Evolutionary conservation across 768 basidiomycete genomes (phyloP).

Genomic region (Boletus coccyginus): DNA sequence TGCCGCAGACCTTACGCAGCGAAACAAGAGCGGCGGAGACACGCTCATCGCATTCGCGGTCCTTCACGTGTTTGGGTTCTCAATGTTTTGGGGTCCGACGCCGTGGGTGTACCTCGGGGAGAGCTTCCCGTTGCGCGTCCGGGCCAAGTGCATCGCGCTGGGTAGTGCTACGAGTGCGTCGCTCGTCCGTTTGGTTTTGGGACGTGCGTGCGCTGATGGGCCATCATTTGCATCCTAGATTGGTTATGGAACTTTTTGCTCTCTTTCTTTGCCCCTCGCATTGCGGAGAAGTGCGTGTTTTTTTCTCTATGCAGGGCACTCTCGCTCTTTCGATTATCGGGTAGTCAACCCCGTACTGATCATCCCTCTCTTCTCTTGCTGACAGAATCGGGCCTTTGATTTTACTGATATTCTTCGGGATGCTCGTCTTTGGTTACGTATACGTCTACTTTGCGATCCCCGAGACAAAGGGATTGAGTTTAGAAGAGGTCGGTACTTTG

Average conservation of each 20-base stretch:
- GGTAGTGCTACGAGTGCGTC: conserved; percentile 53
- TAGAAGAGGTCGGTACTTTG: conserved; percentile 54
- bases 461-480: no score
- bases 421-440: no score
- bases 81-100: conserved; percentile 74
- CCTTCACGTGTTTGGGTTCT: conserved; percentile 67
- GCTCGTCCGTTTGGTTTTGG: neutral
- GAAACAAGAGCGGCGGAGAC: conserved; percentile 51
- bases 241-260: conserved; percentile 78
- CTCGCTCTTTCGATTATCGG: no score
- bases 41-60: conserved; percentile 71
- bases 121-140: conserved; percentile 75
- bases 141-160: conserved; percentile 71
- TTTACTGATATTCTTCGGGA: no score
- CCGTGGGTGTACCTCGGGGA: conserved; percentile 80
- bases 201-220: neutral
- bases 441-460: no score
- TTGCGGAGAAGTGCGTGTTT: conserved; percentile 47
- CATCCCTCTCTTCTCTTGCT: no score
- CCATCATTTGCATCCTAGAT: conserved; percentile 22
- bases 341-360: no score
- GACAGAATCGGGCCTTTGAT: no score
- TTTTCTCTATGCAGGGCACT: no score
- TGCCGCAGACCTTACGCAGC: conserved; percentile 41
- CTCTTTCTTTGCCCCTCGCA: conserved; percentile 68